A percentile compares a stretch with the other conserved stretches of the same genome.
phyloP scores from a whole-genome alignment of 805 yeast genomes.

The Peterozyma xylosa region DNA sequence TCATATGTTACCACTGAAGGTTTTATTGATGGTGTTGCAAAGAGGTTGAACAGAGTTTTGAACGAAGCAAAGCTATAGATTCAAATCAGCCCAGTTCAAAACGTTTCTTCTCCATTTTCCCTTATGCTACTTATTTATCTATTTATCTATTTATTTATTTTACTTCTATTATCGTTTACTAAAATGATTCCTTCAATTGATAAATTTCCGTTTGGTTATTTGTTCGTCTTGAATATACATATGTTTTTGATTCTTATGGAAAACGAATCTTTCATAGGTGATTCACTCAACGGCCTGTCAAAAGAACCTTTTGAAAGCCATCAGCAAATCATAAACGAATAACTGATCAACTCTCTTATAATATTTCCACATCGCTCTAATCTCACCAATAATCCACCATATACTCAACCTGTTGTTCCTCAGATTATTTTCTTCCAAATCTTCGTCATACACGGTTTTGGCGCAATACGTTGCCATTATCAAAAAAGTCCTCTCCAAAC shows the following conservation, averaged over 20 bases:
- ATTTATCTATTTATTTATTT: too few species aligned
- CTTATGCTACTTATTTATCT: too few species aligned
- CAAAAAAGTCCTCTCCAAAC: conserved; percentile 79
- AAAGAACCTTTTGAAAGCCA: not conserved
- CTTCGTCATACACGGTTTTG: conserved; percentile 64
- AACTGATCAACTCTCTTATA: conserved; percentile 17
- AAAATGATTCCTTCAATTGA: too few species aligned
- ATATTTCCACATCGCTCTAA: conserved; percentile 22
- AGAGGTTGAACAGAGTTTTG: conserved; percentile 34
- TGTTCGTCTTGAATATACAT: too few species aligned
- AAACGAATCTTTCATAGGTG: too few species aligned
- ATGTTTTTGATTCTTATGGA: too few species aligned
- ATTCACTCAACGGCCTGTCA: too few species aligned
- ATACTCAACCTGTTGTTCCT: conserved; percentile 5
- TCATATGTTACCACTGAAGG: conserved; percentile 88
- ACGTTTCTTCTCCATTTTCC: too few species aligned
- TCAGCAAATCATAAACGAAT: conserved; percentile 16
- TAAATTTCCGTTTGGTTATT: too few species aligned
- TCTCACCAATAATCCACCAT: conserved; percentile 8
- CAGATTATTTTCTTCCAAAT: conserved; percentile 29
- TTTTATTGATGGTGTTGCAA: conserved; percentile 76
- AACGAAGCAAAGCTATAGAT: not conserved
- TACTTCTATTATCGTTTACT: too few species aligned
- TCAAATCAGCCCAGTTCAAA: too few species aligned
- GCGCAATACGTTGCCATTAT: conserved; percentile 92